Conservation (phyloP, 2,329 filamentous ascomycete genomes). For the Cercospora sesami region DNA sequence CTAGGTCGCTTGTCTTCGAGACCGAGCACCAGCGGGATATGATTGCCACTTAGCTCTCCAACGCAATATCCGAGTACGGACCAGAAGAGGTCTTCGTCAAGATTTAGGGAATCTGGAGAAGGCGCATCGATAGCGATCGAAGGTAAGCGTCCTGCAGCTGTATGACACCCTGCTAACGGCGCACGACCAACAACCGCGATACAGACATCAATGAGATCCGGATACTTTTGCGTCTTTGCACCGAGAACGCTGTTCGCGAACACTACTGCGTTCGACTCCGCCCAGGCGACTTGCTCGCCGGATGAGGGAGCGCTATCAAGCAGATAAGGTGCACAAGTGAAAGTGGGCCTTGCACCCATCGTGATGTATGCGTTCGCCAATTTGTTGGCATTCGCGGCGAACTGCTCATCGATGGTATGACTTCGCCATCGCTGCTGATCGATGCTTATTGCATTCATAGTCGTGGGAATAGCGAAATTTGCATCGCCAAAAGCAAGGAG, state of each 20-base stretch:
- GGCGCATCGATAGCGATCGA: conserved; percentile 16
- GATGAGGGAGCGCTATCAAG: conserved; percentile 39
- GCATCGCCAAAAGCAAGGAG: conserved; percentile 39
- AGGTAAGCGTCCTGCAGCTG: conserved; percentile 28
- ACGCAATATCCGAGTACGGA: conserved; percentile 45
- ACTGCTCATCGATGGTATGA: conserved; percentile 38
- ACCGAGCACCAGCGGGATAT: conserved; percentile 43
- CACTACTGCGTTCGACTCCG: conserved; percentile 50
- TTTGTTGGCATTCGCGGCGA: conserved; percentile 38
- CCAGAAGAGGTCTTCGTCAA: conserved; percentile 39
- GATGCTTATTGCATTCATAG: conserved; percentile 49
- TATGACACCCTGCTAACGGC: conserved; percentile 36
- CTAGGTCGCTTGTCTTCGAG: conserved; percentile 35
- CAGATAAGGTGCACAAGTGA: conserved; percentile 50
- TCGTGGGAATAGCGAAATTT: conserved; percentile 43
- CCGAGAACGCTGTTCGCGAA: conserved; percentile 51
- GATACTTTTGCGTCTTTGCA: conserved; percentile 49
- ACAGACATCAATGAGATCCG: conserved; percentile 48
- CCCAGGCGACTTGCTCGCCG: conserved; percentile 49
- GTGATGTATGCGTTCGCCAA: conserved; percentile 43
- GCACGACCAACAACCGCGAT: conserved; percentile 48
- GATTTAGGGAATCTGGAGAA: conserved; percentile 27
- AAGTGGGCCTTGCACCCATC: conserved; percentile 47
- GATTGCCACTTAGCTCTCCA: conserved; percentile 36
- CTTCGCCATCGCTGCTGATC: conserved; percentile 46